Evolutionary conservation across 2,329 filamentous ascomycete species (phyloP), one percentile per base, ranked within the genome.

Genomic region (Aspergillus sp.): DNA sequence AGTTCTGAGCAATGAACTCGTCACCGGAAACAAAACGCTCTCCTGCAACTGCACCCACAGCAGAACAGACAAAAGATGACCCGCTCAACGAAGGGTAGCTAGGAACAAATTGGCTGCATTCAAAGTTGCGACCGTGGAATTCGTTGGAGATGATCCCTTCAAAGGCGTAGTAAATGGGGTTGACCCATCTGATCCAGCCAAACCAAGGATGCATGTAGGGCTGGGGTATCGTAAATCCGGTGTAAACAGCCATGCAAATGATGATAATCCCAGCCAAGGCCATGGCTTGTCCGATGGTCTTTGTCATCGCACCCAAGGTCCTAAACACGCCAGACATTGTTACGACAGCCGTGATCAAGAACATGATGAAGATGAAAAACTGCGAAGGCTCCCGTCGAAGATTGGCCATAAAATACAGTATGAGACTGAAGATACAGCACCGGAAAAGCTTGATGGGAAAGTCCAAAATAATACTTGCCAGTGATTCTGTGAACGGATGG

Each of bases 261-360:
- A 69, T 65, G 52, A 84, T 70, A 47, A 84, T 73, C 16, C 79
- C 79, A 14, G 81, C 77, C 2, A 81, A 81, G 5, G 81, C 80
- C 74, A 85, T 74, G 46, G 83, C 82, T 66, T 84, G 81, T 0
- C 78, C 77, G 11, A 84, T 71, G 0, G 89, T 90, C 54, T 88
- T 82, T 2, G 90, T 91, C 2, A 88, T 78, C 0, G 88, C 88
- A 20, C 84, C 90, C 64, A 94, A 89, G 6, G 85, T 88, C 42
- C 90, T 85, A 84, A 94, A 94, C 64, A 92, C 83, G 85, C 91
- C 91, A 54, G 88, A 91, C 89, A 92, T 92, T 65, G 84, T 81
- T 67, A 96, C 64, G 1, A 89, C 89, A 1, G 86, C 86, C 61
- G 83, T 72, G 77, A 93, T 91, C 2, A 86, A 87, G 69, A 92